Evolutionary conservation across 352 stramenopile genomes (phyloP).

Genomic region (Phytopythium boreale): DNA sequence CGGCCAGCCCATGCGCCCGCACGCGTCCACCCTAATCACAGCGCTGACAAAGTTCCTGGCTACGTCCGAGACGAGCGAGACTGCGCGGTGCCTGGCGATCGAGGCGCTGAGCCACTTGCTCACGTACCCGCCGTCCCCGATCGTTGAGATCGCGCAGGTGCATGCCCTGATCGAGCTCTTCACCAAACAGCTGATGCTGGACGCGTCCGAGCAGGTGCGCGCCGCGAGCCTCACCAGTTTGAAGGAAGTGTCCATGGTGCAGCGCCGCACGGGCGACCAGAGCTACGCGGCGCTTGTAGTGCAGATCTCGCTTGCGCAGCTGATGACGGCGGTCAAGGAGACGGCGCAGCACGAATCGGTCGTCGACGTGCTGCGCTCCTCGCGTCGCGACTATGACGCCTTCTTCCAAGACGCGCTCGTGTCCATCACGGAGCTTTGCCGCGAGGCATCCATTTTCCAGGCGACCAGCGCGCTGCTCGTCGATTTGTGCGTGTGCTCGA

Average conservation of each 20-base stretch:
- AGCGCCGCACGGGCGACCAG: slow-evolving; percentile 41
- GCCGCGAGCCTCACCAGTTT: slow-evolving; percentile 62
- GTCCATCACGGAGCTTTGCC: slow-evolving; percentile 73
- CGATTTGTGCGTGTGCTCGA: slow-evolving; percentile 43
- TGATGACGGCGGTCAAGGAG: slow-evolving; percentile 56
- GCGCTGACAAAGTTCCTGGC: slow-evolving; percentile 55
- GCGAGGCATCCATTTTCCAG: slow-evolving; percentile 75
- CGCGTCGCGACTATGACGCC: slow-evolving; percentile 43
- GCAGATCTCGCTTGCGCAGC: slow-evolving; percentile 65
- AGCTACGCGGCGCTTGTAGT: slow-evolving; percentile 72
- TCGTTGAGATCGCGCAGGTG: slow-evolving; percentile 59
- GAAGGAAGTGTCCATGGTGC: slow-evolving; percentile 72
- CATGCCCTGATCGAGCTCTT: slow-evolving; percentile 75
- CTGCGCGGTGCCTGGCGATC: slow-evolving; percentile 60
- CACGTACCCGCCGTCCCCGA: slow-evolving; percentile 74
- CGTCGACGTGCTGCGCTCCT: slow-evolving; percentile 44
- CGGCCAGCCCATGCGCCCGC: slow-evolving; percentile 71
- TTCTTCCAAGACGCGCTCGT: slow-evolving; percentile 72
- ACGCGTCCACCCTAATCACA: slow-evolving; percentile 56
- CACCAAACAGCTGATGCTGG: slow-evolving; percentile 63
- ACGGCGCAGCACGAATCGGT: slow-evolving; percentile 25
- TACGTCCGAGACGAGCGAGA: slow-evolving; percentile 22
- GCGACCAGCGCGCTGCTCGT: slow-evolving; percentile 74
- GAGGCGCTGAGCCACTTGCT: slow-evolving; percentile 70
- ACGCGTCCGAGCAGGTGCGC: slow-evolving; percentile 62